Evolutionary conservation across 169 alveolate genomes (phyloP).

Genomic region (Toxoplasma gondii): DNA sequence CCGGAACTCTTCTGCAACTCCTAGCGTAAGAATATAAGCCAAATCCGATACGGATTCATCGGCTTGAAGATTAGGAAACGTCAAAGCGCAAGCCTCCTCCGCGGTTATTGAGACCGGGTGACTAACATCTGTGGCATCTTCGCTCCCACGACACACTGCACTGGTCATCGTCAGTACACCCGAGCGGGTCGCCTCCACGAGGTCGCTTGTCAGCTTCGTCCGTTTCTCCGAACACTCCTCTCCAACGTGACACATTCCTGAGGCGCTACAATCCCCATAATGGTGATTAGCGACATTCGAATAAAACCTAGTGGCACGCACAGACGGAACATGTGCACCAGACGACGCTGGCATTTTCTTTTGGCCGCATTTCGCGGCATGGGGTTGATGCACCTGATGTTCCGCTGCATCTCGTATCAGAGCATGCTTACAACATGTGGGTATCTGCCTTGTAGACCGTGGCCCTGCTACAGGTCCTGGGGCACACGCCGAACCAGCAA

Average conservation of each 20-base stretch:
- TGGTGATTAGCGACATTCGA: too few species aligned
- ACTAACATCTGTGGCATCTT: neutral
- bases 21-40: conserved; percentile 18
- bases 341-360: neutral
- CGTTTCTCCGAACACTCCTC: neutral
- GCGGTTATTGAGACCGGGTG: too few species aligned
- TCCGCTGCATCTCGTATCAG: neutral
- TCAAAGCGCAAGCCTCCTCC: neutral
- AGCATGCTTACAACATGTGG: conserved; percentile 16
- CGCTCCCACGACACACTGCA: neutral
- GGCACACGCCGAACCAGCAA: neutral
- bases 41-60: neutral
- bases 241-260: neutral
- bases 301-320: too few species aligned
- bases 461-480: neutral
- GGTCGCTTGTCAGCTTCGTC: too few species aligned
- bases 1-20: conserved; percentile 33
- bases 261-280: neutral
- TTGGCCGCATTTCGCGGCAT: too few species aligned
- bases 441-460: neutral
- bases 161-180: too few species aligned
- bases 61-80: neutral
- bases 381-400: too few species aligned
- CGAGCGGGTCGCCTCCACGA: too few species aligned
- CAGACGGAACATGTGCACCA: too few species aligned